A percentile compares a stretch with the other conserved stretches of the same genome.
Conservation (phyloP, 2,329 filamentous ascomycete genomes). For the Fusarium vanettenii region DNA sequence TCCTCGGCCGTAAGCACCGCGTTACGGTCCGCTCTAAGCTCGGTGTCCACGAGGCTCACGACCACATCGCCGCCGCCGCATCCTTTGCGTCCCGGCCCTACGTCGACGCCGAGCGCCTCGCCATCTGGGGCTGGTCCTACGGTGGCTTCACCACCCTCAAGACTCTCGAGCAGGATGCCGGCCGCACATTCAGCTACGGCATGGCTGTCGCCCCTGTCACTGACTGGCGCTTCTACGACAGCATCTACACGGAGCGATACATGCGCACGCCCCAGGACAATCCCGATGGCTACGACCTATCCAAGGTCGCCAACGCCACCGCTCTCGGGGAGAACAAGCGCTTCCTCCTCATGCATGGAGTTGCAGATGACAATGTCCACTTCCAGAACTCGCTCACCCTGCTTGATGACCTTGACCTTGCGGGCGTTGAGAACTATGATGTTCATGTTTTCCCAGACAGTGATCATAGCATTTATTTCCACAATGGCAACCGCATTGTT, state of each 20-base stretch:
- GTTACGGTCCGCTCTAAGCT: constrained; percentile 86
- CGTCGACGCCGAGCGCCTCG: constrained; percentile 83
- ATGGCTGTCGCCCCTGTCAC: constrained; percentile 99
- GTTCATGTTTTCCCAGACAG: constrained; percentile 97
- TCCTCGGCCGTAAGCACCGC: constrained; percentile 84
- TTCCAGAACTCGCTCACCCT: constrained; percentile 92
- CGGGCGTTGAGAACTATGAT: constrained; percentile 90
- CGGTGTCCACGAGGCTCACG: constrained; percentile 84
- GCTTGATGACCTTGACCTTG: constrained; percentile 86
- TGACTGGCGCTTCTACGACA: constrained; percentile 96
- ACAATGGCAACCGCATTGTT: constrained; percentile 90
- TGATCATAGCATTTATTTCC: constrained; percentile 94
- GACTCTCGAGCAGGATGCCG: constrained; percentile 90
- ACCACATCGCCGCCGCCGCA: constrained; percentile 92
- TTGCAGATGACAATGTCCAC: constrained; percentile 98
- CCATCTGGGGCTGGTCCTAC: constrained; percentile 99
- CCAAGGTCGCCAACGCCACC: constrained; percentile 78
- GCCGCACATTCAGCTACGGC: constrained; percentile 91
- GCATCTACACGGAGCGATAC: constrained; percentile 94
- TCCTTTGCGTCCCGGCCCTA: constrained; percentile 85
- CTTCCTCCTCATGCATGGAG: constrained; percentile 95
- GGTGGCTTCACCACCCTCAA: constrained; percentile 96
- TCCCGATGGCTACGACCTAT: constrained; percentile 77
- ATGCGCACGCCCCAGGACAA: constrained; percentile 96
- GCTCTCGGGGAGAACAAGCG: constrained; percentile 82